Evolutionary conservation across 257 asterid species (phyloP), one percentile per base, ranked within the genome.

Genomic region (Lithospermum erythrorhizon): DNA sequence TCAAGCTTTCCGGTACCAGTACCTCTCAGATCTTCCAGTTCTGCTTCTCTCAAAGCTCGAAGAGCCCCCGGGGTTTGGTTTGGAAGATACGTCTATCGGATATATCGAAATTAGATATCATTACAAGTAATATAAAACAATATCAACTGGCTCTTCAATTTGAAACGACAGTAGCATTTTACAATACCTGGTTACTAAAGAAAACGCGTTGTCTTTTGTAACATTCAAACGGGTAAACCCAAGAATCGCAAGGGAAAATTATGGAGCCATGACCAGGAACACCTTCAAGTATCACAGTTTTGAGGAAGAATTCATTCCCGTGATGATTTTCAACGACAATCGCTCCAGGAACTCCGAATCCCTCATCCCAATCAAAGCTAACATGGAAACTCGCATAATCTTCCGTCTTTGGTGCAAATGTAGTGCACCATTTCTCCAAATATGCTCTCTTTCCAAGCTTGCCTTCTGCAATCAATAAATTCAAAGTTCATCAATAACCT

Each of bases 181-280:
- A 11, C 22, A n/a, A 5, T 72, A 85, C 95, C 87, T 88, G 79
- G 71, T 85, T 88, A 23, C 90, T 55, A 32, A 88, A 88, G 71
- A 88, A 88, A 49, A 85, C 60, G 6, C 95, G 87, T 59, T 78
- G 78, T 29, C 66, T 70, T 35, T 75, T 63, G 80, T 88, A 83
- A 57, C 58, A 61, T 22, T 79, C 69, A 37, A 82, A 72, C 4
- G 84, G 86, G 65, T 85, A 88, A 69, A 88, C 77, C 95, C 96
- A 88, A 18, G 96, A 88, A 68, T 85, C 75, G 77, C 96, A 88
- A 60, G 78, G 58, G 74, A 88, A 88, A 64, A 85, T 87, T 63
- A 88, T 45, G 4, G 70, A 78, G 32, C 86, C 82, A 60, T 81
- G 88, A 5, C 76, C 82, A n/a, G 88, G 90, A 67, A 88, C 76